Conservation (phyloP, 2,329 filamentous ascomycete genomes). For the Geosmithia putterillii region DNA sequence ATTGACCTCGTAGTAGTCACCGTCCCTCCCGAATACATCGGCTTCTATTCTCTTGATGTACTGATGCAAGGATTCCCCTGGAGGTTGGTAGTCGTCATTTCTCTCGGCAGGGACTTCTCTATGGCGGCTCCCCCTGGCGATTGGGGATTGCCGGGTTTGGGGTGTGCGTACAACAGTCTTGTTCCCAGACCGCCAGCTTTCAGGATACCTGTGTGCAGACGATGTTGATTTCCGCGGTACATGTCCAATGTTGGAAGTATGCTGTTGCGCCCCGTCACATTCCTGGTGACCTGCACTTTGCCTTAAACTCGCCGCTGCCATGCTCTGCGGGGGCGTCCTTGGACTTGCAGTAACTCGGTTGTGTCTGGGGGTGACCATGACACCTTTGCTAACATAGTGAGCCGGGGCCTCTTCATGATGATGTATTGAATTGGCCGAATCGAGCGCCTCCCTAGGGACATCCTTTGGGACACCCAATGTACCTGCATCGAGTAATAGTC, state of each 20-base stretch:
- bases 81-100: too few species aligned
- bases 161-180: neutral
- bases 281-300: neutral
- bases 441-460: too few species aligned
- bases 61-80: conserved; percentile 9
- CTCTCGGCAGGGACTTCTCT: neutral
- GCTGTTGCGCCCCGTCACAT: neutral
- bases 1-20: neutral
- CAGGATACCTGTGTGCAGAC: neutral
- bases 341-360: neutral
- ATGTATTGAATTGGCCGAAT: neutral
- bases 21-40: conserved; percentile 6
- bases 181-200: neutral
- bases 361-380: conserved; percentile 1
- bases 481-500: neutral
- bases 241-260: too few species aligned
- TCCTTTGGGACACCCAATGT: neutral
- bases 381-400: neutral
- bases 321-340: neutral
- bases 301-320: neutral
- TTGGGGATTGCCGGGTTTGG: neutral
- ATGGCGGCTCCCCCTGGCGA: neutral
- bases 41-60: conserved; percentile 14
- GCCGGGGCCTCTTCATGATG: neutral
- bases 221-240: neutral